phyloP scores from a whole-genome alignment of 805 yeast genomes.

The Saccharomycopsis capsularis region DNA sequence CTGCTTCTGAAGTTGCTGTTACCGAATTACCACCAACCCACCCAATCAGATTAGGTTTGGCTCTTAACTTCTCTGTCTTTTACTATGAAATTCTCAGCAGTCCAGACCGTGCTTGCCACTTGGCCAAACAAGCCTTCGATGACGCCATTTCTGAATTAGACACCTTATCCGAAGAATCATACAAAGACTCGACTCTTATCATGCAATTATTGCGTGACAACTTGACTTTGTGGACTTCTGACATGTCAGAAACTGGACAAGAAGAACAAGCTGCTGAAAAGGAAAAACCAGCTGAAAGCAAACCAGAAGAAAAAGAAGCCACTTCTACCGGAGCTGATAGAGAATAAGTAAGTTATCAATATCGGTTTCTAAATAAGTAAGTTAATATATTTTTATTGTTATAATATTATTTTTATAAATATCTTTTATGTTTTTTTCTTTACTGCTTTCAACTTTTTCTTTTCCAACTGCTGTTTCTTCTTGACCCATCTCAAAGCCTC shows the following conservation, averaged over 20 bases:
- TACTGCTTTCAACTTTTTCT: background rate
- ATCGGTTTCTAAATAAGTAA: conserved; percentile 1
- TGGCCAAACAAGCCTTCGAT: conserved; percentile 98
- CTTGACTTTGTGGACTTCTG: conserved; percentile 96
- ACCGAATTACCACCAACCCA: conserved; percentile 97
- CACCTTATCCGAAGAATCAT: conserved; percentile 94
- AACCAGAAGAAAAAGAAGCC: conserved; percentile 18
- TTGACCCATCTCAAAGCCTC: too few species aligned
- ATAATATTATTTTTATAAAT: background rate
- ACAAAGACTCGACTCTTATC: conserved; percentile 96
- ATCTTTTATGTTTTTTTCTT: too few species aligned
- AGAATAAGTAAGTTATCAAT: conserved; percentile 5
- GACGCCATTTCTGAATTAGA: conserved; percentile 99
- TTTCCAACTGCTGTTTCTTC: background rate
- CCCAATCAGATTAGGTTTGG: conserved; percentile 96
- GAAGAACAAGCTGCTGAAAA: conserved; percentile 38
- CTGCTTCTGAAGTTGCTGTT: conserved; percentile 95
- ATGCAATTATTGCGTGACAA: conserved; percentile 99
- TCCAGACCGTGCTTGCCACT: conserved; percentile 97
- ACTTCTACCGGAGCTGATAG: conserved; percentile 11
- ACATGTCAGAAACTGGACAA: conserved; percentile 76
- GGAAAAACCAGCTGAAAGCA: conserved; percentile 26
- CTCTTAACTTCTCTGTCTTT: conserved; percentile 95
- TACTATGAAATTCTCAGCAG: conserved; percentile 97
- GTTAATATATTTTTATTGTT: conserved; percentile 9